Conservation (phyloP, 1,284 basidiomycete genomes). For the Rhodotorula sp. region DNA sequence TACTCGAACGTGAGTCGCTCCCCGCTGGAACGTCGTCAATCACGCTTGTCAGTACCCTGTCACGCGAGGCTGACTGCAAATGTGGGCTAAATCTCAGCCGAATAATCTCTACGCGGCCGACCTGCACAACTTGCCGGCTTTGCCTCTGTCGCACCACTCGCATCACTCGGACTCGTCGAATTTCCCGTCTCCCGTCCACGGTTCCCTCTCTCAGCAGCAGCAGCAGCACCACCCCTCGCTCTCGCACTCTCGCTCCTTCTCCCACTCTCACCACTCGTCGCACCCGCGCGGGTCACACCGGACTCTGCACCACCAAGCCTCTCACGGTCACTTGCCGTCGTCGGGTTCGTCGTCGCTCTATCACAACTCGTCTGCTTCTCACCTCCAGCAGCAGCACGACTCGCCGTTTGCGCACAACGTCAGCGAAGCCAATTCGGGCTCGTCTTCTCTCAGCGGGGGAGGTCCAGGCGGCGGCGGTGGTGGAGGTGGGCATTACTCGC, state of each 20-base stretch:
- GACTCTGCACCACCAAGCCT: slow-evolving; percentile 28
- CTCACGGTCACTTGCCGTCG: slow-evolving; percentile 15
- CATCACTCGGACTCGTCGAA: slow-evolving; percentile 1
- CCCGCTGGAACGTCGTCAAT: not conserved
- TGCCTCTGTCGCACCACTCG: slow-evolving; percentile 3
- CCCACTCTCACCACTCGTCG: slow-evolving; percentile 1
- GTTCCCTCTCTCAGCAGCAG: not conserved
- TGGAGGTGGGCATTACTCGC: slow-evolving; percentile 17
- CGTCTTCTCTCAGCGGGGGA: not conserved
- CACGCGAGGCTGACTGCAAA: not conserved
- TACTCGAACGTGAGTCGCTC: slow-evolving; percentile 4
- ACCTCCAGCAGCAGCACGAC: slow-evolving; percentile 4
- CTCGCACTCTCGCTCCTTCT: slow-evolving; percentile 8
- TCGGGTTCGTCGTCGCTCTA: not conserved
- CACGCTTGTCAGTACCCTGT: no score
- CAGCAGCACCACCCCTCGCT: slow-evolving; percentile 4
- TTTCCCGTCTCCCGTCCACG: not conserved
- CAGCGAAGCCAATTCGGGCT: not conserved
- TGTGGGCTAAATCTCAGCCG: not conserved
- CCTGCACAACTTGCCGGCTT: not conserved
- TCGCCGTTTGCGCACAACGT: not conserved
- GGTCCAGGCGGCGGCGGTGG: not conserved
- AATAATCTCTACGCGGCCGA: slow-evolving; percentile 4
- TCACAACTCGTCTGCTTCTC: not conserved
- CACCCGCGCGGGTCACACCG: slow-evolving; percentile 10